Conservation (phyloP, 805 yeast species). For the Candida sphagnicola region DNA sequence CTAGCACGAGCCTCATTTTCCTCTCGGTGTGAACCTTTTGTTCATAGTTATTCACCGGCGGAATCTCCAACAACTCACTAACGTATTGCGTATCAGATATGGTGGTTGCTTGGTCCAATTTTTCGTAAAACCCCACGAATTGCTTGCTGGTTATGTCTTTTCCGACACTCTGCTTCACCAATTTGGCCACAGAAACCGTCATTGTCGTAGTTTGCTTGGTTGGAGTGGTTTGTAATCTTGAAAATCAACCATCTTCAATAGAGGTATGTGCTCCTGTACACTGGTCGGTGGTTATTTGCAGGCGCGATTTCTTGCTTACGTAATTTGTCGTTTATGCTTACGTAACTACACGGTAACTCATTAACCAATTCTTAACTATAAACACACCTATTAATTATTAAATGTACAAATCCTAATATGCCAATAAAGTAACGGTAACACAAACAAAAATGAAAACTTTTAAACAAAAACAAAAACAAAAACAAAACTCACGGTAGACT, state of each 20-base stretch:
- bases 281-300: neutral
- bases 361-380: neutral
- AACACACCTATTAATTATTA: neutral
- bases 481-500: too few relatives aligned
- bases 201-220: neutral
- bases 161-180: conserved; percentile 18
- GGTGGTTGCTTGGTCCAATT: conserved; percentile 18
- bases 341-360: too few relatives aligned
- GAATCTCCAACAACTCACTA: conserved; percentile 21
- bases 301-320: too few relatives aligned
- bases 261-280: neutral
- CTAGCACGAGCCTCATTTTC: conserved; percentile 14
- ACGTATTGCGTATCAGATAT: conserved; percentile 22
- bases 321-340: too few relatives aligned
- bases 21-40: neutral
- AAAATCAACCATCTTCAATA: too few relatives aligned
- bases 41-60: conserved; percentile 2
- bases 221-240: too few relatives aligned
- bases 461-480: neutral
- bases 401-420: neutral
- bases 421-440: neutral
- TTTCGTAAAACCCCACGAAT: conserved; percentile 25
- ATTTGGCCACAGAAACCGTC: conserved; percentile 6
- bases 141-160: conserved; percentile 18
- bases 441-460: neutral